Conservation (phyloP, 805 yeast species). For the Metschnikowia kofuensis region DNA sequence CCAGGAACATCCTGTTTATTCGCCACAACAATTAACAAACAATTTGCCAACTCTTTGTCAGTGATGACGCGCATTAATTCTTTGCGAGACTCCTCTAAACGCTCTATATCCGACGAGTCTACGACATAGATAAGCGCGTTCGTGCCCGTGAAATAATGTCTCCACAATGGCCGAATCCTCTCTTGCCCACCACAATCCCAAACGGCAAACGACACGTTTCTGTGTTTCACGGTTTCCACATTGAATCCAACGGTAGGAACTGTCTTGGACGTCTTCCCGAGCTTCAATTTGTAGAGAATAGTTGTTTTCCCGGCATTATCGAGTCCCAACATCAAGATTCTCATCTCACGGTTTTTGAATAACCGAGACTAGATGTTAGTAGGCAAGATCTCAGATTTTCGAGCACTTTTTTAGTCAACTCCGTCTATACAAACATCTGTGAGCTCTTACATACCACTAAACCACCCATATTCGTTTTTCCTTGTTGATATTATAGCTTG, state of each 20-base stretch:
- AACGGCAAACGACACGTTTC: constrained; percentile 93
- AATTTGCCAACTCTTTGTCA: constrained; percentile 97
- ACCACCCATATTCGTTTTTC: constrained; percentile 16
- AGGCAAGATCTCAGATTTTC: not conserved
- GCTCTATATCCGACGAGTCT: constrained; percentile 96
- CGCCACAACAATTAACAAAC: constrained; percentile 91
- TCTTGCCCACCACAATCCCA: constrained; percentile 99
- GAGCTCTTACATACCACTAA: constrained; percentile 17
- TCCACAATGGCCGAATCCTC: constrained; percentile 97
- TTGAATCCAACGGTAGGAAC: constrained; percentile 97
- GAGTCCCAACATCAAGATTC: constrained; percentile 85
- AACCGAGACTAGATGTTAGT: constrained; percentile 33
- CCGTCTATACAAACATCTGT: too few relatives aligned
- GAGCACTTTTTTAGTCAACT: not conserved
- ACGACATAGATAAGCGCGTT: constrained; percentile 98
- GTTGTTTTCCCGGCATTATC: constrained; percentile 99
- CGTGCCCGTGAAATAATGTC: constrained; percentile 98
- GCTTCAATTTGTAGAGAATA: constrained; percentile 88
- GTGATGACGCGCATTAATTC: constrained; percentile 97
- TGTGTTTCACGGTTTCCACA: constrained; percentile 96
- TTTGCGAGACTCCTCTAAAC: constrained; percentile 97
- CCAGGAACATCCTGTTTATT: constrained; percentile 98
- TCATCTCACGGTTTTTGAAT: constrained; percentile 87
- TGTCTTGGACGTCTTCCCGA: constrained; percentile 94
- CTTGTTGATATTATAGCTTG: not conserved